phyloP scores from a whole-genome alignment of 352 stramenopile species.

The Globisporangium parvum region DNA sequence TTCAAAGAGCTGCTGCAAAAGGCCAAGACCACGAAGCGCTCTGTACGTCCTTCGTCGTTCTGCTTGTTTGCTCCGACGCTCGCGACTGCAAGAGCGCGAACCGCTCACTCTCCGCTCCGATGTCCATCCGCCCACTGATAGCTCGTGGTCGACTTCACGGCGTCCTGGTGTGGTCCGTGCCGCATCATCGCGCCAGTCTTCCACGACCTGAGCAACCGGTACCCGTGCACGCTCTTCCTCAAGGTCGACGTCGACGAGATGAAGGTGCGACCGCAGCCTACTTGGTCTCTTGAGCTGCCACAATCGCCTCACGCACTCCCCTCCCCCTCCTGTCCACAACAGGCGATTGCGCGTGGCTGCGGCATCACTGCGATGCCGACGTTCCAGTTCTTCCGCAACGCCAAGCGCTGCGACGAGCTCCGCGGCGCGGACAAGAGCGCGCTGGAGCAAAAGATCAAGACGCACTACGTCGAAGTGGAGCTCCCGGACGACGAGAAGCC shows the following conservation, averaged over 20 bases:
- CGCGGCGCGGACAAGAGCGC: constrained; percentile 69
- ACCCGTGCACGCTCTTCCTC: constrained; percentile 79
- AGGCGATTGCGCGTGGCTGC: constrained; percentile 54
- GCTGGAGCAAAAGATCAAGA: constrained; percentile 58
- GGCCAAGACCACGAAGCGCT: constrained; percentile 59
- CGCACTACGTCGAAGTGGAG: constrained; percentile 77
- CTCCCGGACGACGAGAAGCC: constrained; percentile 59
- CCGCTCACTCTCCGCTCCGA: neutral
- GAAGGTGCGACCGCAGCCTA: constrained; percentile 21
- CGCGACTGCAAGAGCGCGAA: neutral
- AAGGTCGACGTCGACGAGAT: constrained; percentile 89
- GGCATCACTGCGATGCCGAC: constrained; percentile 92
- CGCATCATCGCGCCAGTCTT: constrained; percentile 82
- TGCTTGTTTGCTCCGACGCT: neutral
- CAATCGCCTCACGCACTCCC: neutral
- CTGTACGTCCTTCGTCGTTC: constrained; percentile 18
- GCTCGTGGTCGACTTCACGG: constrained; percentile 85
- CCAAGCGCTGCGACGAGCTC: constrained; percentile 86
- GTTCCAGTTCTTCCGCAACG: constrained; percentile 93
- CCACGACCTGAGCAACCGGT: constrained; percentile 82
- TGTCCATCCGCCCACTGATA: constrained; percentile 4
- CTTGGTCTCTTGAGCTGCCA: neutral
- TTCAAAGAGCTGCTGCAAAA: constrained; percentile 72
- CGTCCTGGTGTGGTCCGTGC: constrained; percentile 86
- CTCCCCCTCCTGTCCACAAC: neutral